Conservation (phyloP, 129 eudicot species). For the Ambrosia trifida region DNA sequence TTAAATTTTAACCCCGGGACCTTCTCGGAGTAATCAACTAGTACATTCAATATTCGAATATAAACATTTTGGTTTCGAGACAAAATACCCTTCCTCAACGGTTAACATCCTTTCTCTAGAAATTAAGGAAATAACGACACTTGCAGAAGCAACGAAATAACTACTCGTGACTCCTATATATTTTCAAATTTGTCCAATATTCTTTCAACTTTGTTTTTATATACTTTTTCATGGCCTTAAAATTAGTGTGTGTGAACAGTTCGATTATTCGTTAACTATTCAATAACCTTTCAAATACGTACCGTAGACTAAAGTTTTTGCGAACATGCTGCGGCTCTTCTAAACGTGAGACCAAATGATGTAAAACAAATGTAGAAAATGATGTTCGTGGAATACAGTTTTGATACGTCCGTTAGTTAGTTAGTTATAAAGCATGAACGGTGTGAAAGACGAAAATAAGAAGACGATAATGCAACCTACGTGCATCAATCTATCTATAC, state of each 20-base stretch:
- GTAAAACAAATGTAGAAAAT: neutral
- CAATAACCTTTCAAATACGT: neutral
- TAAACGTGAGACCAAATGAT: neutral
- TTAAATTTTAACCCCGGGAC: too few species aligned
- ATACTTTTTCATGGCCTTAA: neutral
- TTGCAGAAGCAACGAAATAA: slow-evolving; percentile 22
- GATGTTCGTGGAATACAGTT: neutral
- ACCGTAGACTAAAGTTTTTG: neutral
- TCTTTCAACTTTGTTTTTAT: slow-evolving; percentile 14
- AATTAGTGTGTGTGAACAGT: neutral
- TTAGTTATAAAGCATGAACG: neutral
- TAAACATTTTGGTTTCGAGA: neutral
- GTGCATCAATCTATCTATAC: too few species aligned
- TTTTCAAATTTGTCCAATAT: slow-evolving; percentile 2
- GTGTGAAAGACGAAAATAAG: neutral
- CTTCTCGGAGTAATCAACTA: too few species aligned
- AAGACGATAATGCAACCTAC: neutral
- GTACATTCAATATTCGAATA: neutral
- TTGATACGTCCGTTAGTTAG: neutral
- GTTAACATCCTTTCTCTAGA: neutral
- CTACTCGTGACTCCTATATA: slow-evolving; percentile 24
- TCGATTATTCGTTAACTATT: neutral
- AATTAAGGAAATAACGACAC: slow-evolving; percentile 8
- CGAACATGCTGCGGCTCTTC: neutral
- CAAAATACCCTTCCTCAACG: neutral